Percentiles rank a stretch among this genome's conserved stretches.
phyloP scores from a whole-genome alignment of 495 filamentous ascomycete species.

The Neurospora pannonica region DNA sequence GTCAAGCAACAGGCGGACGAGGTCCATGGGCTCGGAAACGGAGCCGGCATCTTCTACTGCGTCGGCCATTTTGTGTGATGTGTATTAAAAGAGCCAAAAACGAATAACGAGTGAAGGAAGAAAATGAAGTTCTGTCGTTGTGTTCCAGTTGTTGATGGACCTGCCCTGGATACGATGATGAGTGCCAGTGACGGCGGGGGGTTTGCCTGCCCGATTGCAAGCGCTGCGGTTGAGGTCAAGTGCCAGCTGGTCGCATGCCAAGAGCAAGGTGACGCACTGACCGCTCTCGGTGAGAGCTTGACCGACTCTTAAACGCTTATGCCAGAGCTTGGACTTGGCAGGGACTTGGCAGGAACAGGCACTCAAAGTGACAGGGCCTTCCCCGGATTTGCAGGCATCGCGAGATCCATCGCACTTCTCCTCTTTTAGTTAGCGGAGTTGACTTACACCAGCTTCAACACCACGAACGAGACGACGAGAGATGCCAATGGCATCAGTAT shows the following conservation, averaged over 20 bases:
- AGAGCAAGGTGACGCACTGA: neutral
- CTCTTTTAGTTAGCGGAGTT: neutral
- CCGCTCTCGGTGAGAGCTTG: neutral
- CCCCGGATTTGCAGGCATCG: neutral
- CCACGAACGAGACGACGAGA: neutral
- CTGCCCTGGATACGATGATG: neutral
- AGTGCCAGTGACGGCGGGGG: neutral
- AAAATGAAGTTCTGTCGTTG: neutral
- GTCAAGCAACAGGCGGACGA: constrained; percentile 87
- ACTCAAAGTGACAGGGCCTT: neutral
- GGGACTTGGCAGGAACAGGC: neutral
- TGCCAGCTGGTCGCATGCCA: neutral
- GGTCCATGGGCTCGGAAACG: constrained; percentile 83
- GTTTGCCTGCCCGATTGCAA: neutral
- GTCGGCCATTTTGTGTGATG: constrained; percentile 52
- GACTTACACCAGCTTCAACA: neutral
- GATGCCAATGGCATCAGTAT: neutral
- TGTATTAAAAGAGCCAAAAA: neutral
- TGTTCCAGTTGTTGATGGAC: neutral
- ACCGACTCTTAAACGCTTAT: neutral
- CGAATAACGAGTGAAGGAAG: neutral
- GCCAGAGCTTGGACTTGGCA: neutral
- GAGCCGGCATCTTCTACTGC: constrained; percentile 54
- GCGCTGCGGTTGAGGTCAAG: neutral
- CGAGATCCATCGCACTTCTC: neutral